These are phyloP conservation scores for Lactarius hatsudake DNA, from an alignment of 768 basidiomycete genomes.

Conservation along the genomic window DNA sequence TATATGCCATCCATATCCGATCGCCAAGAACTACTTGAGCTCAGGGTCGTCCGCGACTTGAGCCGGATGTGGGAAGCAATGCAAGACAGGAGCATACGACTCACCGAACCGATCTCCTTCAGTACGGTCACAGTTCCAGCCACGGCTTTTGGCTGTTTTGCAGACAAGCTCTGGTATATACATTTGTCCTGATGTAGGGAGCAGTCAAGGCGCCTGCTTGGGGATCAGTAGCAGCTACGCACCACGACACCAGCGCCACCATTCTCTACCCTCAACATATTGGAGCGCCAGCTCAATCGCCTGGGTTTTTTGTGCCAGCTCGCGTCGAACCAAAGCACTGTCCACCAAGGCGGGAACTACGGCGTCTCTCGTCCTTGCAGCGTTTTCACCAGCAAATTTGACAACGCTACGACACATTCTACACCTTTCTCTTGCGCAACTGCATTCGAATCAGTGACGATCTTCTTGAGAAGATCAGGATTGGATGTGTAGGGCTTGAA, in stretches of 20 bases:
- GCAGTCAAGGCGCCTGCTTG: constrained; percentile 15
- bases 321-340: constrained; percentile 88
- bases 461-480: constrained; percentile 77
- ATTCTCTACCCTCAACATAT: constrained; percentile 94
- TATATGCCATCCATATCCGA: neutral
- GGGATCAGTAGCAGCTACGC: constrained; percentile 40
- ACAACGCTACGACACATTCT: constrained; percentile 79
- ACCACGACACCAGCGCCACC: constrained; percentile 84
- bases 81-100: constrained; percentile 30
- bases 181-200: constrained; percentile 43
- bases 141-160: constrained; percentile 94
- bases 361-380: constrained; percentile 72
- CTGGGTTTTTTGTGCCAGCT: constrained; percentile 84
- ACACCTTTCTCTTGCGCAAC: constrained; percentile 98
- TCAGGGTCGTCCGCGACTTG: neutral
- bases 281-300: constrained; percentile 82
- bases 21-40: neutral
- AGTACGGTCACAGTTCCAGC: constrained; percentile 73
- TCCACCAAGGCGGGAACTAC: constrained; percentile 93
- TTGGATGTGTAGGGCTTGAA: constrained; percentile 87
- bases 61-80: neutral
- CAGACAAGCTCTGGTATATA: constrained; percentile 80
- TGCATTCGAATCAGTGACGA: constrained; percentile 87
- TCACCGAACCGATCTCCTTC: constrained; percentile 82
- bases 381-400: constrained; percentile 88